A percentile compares a stretch with the other conserved stretches of the same genome.
phyloP scores from a whole-genome alignment of 2,329 filamentous ascomycete species.

The Colletotrichum sp. region DNA sequence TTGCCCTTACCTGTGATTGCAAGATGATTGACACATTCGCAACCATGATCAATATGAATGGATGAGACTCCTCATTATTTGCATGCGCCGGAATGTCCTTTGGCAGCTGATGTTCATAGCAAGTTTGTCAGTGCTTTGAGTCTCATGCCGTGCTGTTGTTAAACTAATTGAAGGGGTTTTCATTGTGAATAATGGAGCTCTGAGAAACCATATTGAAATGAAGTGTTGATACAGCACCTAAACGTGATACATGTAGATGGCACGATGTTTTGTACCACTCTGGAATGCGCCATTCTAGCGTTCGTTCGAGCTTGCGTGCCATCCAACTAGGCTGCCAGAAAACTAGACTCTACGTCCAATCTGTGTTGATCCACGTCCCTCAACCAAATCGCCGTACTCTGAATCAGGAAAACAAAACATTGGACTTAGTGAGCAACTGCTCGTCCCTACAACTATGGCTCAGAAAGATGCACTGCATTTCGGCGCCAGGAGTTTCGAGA shows the following conservation, averaged over 20 bases:
- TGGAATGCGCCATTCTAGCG: too few species aligned
- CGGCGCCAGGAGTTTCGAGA: background rate
- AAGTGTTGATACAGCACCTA: background rate
- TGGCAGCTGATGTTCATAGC: background rate
- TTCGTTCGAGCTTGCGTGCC: too few species aligned
- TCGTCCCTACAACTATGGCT: background rate
- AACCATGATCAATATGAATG: background rate
- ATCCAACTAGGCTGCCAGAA: too few species aligned
- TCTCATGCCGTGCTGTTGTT: background rate
- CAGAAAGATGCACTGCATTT: background rate
- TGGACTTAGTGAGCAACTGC: background rate
- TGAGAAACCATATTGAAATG: background rate
- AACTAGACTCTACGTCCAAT: fast-evolving
- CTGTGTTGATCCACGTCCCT: too few species aligned
- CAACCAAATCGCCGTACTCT: too few species aligned
- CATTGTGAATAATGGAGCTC: background rate
- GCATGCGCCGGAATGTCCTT: background rate
- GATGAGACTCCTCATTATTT: background rate
- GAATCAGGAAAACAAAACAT: too few species aligned
- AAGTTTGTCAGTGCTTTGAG: background rate
- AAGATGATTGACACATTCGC: background rate
- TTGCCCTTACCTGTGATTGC: background rate
- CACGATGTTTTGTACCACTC: fast-evolving
- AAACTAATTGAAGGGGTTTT: background rate
- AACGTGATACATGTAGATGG: background rate